Percentiles rank a stretch among this genome's conserved stretches.
Conservation (phyloP, 2,329 filamentous ascomycete genomes). For the Stachybotrys chartarum region DNA sequence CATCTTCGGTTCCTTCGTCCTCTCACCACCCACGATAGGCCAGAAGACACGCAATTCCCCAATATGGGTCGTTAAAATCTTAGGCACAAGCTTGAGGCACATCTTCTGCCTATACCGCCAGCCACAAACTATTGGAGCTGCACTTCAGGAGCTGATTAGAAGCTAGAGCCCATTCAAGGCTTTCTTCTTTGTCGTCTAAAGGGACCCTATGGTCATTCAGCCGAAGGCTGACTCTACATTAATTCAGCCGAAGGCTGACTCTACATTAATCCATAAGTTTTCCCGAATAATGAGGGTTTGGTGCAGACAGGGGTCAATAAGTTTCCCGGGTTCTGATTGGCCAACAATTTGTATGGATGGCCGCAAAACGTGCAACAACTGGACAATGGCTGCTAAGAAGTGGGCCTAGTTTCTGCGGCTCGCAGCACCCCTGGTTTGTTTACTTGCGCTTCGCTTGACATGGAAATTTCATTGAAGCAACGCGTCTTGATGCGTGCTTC, state of each 20-base stretch:
- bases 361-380: not conserved
- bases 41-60: not conserved
- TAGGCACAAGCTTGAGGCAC: no score
- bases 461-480: not conserved
- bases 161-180: no score
- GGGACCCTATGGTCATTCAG: not conserved
- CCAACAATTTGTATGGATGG: constrained; percentile 3
- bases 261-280: not conserved
- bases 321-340: not conserved
- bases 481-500: not conserved
- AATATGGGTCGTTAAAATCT: not conserved
- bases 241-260: not conserved
- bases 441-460: not conserved
- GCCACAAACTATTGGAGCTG: no score
- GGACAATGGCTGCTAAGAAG: not conserved
- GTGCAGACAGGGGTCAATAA: not conserved
- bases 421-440: not conserved
- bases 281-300: not conserved
- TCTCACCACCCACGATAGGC: not conserved
- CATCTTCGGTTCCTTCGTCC: not conserved
- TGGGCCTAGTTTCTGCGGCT: not conserved
- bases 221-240: not conserved
- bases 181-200: no score
- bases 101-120: no score
- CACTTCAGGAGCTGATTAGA: no score